Percentiles rank a stretch among this genome's conserved stretches.
Conservation (phyloP, 345 rosid genomes). For the Gossypium stocksii region DNA sequence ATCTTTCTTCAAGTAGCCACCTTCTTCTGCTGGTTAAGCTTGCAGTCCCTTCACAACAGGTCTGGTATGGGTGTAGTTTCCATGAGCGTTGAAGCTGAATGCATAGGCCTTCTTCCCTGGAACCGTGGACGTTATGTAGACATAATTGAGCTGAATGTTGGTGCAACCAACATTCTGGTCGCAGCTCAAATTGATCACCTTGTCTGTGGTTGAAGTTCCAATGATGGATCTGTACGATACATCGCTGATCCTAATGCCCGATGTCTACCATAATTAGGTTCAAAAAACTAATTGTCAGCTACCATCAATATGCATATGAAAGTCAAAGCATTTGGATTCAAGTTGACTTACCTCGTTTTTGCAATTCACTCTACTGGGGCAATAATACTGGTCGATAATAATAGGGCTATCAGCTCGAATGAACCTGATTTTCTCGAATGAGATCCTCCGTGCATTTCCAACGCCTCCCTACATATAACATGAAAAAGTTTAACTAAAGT, state of each 20-base stretch:
- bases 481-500: background rate
- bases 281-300: background rate
- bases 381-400: constrained; percentile 12
- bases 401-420: background rate
- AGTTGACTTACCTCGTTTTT: background rate
- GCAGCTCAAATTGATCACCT: constrained; percentile 14
- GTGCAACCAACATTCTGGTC: constrained; percentile 7
- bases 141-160: background rate
- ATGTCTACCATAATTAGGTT: background rate
- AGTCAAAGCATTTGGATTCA: background rate
- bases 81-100: background rate
- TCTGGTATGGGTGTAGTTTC: background rate
- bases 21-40: background rate
- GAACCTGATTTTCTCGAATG: constrained; percentile 11
- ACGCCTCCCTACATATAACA: background rate
- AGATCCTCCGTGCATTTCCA: constrained; percentile 8
- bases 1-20: no score
- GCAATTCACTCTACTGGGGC: background rate
- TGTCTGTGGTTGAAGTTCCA: constrained; percentile 10
- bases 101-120: constrained; percentile 5
- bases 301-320: no score
- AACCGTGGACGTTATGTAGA: background rate
- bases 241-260: constrained; percentile 2
- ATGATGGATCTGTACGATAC: background rate
- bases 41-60: background rate